Conservation (phyloP, 768 basidiomycete species). For the Sutorius australiensis region DNA sequence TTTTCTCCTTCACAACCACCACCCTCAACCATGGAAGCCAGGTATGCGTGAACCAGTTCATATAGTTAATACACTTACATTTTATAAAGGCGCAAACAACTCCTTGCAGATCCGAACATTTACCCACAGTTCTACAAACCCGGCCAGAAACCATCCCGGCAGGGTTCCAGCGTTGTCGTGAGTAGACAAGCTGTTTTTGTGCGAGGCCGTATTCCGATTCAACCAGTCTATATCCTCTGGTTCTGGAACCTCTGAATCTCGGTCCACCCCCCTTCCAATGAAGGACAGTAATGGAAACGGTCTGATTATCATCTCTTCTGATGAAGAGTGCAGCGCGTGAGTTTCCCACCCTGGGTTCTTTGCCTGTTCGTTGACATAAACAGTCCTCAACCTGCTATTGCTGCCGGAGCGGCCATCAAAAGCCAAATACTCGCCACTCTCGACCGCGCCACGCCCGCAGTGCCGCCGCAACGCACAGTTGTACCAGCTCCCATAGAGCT, state of each 20-base stretch:
- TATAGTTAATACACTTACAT: not conserved
- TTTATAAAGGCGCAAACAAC: constrained; percentile 23
- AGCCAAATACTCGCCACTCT: constrained; percentile 21
- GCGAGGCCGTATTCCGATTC: not conserved
- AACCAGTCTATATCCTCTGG: constrained; percentile 24
- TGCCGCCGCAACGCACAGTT: constrained; percentile 16
- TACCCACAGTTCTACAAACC: constrained; percentile 31
- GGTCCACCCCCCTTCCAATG: constrained; percentile 11
- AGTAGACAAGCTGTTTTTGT: constrained; percentile 1
- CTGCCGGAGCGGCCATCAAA: not conserved
- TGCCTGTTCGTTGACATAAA: constrained; percentile 4
- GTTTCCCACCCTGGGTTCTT: not conserved
- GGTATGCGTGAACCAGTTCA: constrained; percentile 2
- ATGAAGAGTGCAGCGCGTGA: constrained; percentile 23
- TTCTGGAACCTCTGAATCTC: constrained; percentile 19
- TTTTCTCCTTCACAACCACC: constrained; percentile 5
- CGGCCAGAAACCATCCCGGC: constrained; percentile 13
- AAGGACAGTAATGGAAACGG: constrained; percentile 8
- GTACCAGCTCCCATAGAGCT: constrained; percentile 34
- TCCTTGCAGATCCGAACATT: constrained; percentile 21
- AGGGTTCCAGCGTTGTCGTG: constrained; percentile 19
- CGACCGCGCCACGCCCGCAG: constrained; percentile 19
- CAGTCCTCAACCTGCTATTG: not conserved
- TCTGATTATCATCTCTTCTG: constrained; percentile 31
- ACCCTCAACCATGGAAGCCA: constrained; percentile 26